Base-by-base conservation (phyloP, 768 basidiomycete genomes). In the Tulasnella sp. region DNA sequence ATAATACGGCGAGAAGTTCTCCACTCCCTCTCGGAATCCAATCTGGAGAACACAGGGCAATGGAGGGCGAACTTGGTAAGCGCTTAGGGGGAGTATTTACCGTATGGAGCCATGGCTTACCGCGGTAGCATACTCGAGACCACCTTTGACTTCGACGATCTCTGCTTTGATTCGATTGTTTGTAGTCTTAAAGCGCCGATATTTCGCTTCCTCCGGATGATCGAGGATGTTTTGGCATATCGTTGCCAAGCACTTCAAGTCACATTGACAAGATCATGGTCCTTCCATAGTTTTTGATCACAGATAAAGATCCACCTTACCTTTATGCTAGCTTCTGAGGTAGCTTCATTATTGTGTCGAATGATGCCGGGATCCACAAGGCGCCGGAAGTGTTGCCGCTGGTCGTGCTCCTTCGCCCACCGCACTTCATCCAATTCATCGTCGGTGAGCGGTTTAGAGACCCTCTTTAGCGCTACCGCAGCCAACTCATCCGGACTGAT, bases 351-450 rank as follows among this genome's bases (percentile, higher is more conserved):
- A 68, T 89, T 89, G 4, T 80, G 84, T 2, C 88, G 78, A 52
- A 79, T 66, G 65, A 91, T 89, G 13, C 86, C 87, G 47, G 86
- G 86, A 65, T 90, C 85, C 61, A 90, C 77, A 61, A 90, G 73
- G 41, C 88, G 76, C 45, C 88, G 78, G 69, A 90, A 89, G 58
- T 74, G 74, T 67, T 84, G 86, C 43, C 84, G 80, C 56, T 77
- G 78, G 55, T 85, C 85, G 64, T 84, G 80, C 62, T 88, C 79
- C 62, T 75, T 73, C 32, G 60, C 60, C 38, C 65, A 64, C 45
- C 65, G 67, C 13, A 63, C 26, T 24, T 45, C 45, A 17, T 62
- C 61, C n/a, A 45, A 48, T 11, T 62, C 63, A 4, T 67, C 63
- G 3, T 48, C 19, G n/a, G 34, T 27, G 23, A 27, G 45, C 45